Evolutionary conservation across 306 rosid species (phyloP).

Genomic region (Prunus dulcis): DNA sequence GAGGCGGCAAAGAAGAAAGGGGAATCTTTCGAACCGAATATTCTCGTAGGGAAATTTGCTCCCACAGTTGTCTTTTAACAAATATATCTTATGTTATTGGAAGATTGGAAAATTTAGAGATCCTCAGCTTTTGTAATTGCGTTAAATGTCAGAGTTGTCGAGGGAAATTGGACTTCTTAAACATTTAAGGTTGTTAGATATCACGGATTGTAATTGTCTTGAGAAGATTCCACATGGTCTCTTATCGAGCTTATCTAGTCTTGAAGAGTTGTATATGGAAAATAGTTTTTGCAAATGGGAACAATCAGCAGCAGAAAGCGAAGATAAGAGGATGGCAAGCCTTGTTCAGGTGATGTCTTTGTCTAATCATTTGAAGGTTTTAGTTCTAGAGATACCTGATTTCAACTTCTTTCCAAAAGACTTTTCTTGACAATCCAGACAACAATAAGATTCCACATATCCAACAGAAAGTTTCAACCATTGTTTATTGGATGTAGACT

Average conservation of each 20-base stretch:
- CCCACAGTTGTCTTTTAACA: too few relatives aligned
- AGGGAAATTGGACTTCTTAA: background rate
- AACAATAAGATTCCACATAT: background rate
- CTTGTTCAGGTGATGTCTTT: background rate
- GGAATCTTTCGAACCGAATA: too few relatives aligned
- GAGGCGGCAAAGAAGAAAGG: too few relatives aligned
- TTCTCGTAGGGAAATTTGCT: too few relatives aligned
- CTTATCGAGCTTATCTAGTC: background rate
- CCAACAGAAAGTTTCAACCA: too few relatives aligned
- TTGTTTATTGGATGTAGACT: too few relatives aligned
- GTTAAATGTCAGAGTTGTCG: accelerated
- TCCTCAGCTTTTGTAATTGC: background rate
- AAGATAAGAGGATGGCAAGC: background rate
- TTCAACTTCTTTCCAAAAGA: background rate
- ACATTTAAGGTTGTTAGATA: background rate
- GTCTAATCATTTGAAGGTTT: background rate
- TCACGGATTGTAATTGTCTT: accelerated
- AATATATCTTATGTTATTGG: background rate
- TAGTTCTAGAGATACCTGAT: accelerated
- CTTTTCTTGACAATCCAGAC: background rate
- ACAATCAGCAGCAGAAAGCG: background rate
- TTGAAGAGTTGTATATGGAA: background rate
- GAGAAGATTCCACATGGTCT: background rate
- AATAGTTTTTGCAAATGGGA: accelerated
- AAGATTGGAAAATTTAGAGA: background rate